phyloP scores from a whole-genome alignment of 331 rosid species.

The Rosa hybrid region DNA sequence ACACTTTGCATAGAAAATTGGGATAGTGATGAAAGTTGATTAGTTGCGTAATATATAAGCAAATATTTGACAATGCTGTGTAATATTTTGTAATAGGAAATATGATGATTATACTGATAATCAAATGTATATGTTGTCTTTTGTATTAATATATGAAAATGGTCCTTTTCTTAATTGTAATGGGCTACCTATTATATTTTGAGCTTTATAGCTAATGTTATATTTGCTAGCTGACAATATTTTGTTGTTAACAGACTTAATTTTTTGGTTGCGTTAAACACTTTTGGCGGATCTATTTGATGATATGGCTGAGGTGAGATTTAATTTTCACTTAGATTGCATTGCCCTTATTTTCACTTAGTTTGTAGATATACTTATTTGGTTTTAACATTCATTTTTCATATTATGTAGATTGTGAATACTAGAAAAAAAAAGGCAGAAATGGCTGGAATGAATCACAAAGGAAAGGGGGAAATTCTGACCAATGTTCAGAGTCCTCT shows the following conservation, averaged over 20 bases:
- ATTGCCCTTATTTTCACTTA: neutral
- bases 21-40: neutral
- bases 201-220: too few relatives aligned
- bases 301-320: neutral
- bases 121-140: neutral
- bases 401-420: neutral
- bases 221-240: too few relatives aligned
- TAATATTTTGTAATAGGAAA: neutral
- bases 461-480: neutral
- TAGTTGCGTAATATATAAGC: neutral
- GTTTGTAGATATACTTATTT: too few relatives aligned
- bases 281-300: neutral
- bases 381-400: neutral
- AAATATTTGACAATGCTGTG: neutral
- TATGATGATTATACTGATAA: too few relatives aligned
- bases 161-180: too few relatives aligned
- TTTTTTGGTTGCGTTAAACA: too few relatives aligned
- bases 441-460: neutral
- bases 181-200: too few relatives aligned
- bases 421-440: neutral
- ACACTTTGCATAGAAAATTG: neutral
- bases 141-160: too few relatives aligned
- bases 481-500: neutral
- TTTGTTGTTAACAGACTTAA: neutral
- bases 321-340: neutral